Evolutionary conservation across 495 filamentous ascomycete species (phyloP), one percentile per base, ranked within the genome.

Genomic region (Tuber umbilicatum): DNA sequence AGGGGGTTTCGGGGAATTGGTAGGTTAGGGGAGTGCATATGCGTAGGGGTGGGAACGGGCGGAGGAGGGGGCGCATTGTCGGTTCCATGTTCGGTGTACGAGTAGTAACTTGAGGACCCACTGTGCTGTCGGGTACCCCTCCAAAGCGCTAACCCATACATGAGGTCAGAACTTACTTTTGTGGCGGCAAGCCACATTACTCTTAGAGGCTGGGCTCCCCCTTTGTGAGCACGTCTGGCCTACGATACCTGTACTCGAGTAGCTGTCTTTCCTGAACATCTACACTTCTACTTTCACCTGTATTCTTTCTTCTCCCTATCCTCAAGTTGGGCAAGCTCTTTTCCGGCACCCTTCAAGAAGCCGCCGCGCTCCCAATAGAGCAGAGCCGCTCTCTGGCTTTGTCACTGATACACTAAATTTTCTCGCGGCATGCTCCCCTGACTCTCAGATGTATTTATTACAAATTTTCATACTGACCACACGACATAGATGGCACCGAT

Each of bases 311-410:
- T 40, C 39, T 55, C 6, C 27, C 55, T 64, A 3, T 5, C 31
- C 55, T 17, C 73, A 72, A 70, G 19, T 7, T 42, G 47, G 85
- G 60, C 7, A 91, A 94, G 87, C 97, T 97, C 84, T 95, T 91
- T 80, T 73, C 90, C 70, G 94, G 94, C 35, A 88, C 87, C 74
- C 84, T 97, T 12, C 90, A 94, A 79, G 89, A 89, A 71, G 94
- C 92, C 70, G 94, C 97, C 79, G 85, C 87, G 12, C 83, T 87
- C 38, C 93, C 94, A 31, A 84, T 97, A 19, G 87, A 88, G 70
- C 85, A 92, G 81, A 80, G 82, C 39, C 90, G 90, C 78, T 83
- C 87, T 19, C 89, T 94, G 7, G 87, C 81, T 92, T 94, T 84
- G 87, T 92, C 45, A 82, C 85, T 85, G 89, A 89, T 91, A 71